Evolutionary conservation across 176 grass and related monocot genomes (phyloP).

Genomic region (Alloteropsis semialata): DNA sequence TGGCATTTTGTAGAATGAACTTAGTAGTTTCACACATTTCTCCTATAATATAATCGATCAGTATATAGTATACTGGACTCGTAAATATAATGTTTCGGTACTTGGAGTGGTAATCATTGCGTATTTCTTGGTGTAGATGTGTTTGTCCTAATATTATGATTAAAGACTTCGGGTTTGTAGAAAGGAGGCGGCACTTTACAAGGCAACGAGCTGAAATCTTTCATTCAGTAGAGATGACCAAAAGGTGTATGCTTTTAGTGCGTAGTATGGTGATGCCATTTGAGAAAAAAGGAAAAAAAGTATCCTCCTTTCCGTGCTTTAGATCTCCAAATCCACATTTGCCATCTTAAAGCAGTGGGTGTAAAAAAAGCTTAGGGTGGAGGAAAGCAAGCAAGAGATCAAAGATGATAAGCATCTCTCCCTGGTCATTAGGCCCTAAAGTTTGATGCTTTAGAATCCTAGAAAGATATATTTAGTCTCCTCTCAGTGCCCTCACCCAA

Average conservation of each 20-base stretch:
- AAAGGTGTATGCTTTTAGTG: conserved; percentile 73
- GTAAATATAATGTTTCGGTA: not conserved
- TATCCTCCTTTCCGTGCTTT: conserved; percentile 46
- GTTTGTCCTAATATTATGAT: conserved; percentile 17
- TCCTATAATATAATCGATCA: too few relatives aligned
- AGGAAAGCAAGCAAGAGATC: conserved; percentile 41
- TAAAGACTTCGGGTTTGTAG: conserved; percentile 39
- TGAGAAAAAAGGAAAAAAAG: conserved; percentile 17
- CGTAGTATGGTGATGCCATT: conserved; percentile 67
- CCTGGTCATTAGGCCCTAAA: conserved; percentile 56
- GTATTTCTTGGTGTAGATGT: conserved; percentile 3
- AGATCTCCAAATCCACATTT: conserved; percentile 72
- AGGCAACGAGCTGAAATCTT: conserved; percentile 51
- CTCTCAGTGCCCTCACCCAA: not conserved
- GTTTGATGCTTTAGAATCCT: conserved; percentile 72
- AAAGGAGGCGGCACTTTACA: conserved; percentile 60
- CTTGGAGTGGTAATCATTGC: not conserved
- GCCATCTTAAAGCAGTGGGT: conserved; percentile 53
- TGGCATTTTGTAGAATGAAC: not conserved
- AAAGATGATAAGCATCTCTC: conserved; percentile 70
- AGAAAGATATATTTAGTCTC: conserved; percentile 53
- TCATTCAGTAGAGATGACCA: conserved; percentile 47
- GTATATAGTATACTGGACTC: not conserved
- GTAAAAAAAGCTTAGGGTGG: conserved; percentile 46
- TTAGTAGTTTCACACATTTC: not conserved